Conservation (phyloP, 306 rosid species). For the Dalbergia oliveri region DNA sequence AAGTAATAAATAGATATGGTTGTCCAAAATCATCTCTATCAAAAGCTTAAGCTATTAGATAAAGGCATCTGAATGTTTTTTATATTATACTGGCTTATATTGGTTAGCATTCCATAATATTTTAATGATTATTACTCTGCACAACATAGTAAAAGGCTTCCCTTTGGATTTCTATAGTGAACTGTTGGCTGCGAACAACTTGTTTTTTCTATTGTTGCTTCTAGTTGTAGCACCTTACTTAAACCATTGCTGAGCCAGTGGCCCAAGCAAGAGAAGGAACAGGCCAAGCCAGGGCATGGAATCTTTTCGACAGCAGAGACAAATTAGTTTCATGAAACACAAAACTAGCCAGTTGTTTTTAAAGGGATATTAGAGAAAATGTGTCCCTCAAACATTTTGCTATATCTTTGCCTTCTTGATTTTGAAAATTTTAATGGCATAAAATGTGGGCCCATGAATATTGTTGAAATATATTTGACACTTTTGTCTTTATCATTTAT, state of each 20-base stretch:
- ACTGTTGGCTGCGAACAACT: neutral
- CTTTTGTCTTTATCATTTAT: too few species aligned
- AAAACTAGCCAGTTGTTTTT: too few species aligned
- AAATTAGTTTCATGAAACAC: too few species aligned
- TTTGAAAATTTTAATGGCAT: too few species aligned
- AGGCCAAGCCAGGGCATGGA: too few species aligned
- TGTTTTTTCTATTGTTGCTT: neutral
- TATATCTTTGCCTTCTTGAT: too few species aligned
- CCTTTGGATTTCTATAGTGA: neutral
- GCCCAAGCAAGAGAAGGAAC: too few species aligned
- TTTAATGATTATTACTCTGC: conserved; percentile 1
- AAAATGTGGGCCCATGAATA: neutral
- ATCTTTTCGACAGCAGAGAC: too few species aligned
- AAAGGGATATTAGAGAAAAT: too few species aligned
- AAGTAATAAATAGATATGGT: neutral
- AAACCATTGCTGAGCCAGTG: too few species aligned
- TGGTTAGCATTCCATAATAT: conserved; percentile 1
- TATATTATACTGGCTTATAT: neutral
- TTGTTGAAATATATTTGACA: too few species aligned
- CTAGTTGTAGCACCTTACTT: neutral
- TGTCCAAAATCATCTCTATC: neutral
- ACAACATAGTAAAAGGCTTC: neutral
- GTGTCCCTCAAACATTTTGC: too few species aligned
- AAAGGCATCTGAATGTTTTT: neutral
- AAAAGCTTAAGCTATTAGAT: neutral